These are phyloP conservation scores for Pseudocohnilembus persalinus DNA, from an alignment of 169 alveolate genomes.

Conservation along the genomic window DNA sequence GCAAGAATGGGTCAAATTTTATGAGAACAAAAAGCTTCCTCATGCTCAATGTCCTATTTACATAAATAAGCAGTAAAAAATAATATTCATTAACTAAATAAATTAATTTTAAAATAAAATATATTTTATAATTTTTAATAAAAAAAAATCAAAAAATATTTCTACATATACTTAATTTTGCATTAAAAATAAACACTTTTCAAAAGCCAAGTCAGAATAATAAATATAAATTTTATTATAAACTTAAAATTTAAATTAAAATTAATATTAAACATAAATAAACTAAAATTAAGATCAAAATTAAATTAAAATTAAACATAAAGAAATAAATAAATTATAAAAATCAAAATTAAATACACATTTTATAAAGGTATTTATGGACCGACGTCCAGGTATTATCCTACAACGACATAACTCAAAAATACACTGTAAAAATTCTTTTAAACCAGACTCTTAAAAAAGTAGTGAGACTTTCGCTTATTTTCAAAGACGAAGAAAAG, in stretches of 20 bases:
- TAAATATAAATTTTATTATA: no score
- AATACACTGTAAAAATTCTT: slow-evolving; percentile 58
- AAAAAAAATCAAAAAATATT: no score
- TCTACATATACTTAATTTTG: no score
- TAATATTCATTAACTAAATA: not conserved
- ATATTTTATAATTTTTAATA: no score
- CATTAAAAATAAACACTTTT: no score
- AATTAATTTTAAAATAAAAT: not conserved
- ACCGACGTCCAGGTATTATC: slow-evolving; percentile 63
- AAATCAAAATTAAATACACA: no score
- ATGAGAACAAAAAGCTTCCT: slow-evolving; percentile 53
- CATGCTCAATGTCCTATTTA: slow-evolving; percentile 76
- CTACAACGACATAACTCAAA: slow-evolving; percentile 53
- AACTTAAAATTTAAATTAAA: no score
- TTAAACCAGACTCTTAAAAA: slow-evolving; percentile 54
- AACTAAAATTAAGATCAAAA: no score
- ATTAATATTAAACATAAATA: no score
- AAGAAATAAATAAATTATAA: no score
- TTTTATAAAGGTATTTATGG: slow-evolving; percentile 62
- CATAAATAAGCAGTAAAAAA: slow-evolving; percentile 32
- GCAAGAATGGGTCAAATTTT: slow-evolving; percentile 60
- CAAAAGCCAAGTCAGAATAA: no score
- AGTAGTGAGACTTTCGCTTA: slow-evolving; percentile 68
- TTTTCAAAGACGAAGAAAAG: slow-evolving; percentile 67
- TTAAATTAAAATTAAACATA: no score